A percentile compares a stretch with the other conserved stretches of the same genome.
phyloP scores from a whole-genome alignment of 208 protist species.

The Acanthamoeba triangularis region DNA sequence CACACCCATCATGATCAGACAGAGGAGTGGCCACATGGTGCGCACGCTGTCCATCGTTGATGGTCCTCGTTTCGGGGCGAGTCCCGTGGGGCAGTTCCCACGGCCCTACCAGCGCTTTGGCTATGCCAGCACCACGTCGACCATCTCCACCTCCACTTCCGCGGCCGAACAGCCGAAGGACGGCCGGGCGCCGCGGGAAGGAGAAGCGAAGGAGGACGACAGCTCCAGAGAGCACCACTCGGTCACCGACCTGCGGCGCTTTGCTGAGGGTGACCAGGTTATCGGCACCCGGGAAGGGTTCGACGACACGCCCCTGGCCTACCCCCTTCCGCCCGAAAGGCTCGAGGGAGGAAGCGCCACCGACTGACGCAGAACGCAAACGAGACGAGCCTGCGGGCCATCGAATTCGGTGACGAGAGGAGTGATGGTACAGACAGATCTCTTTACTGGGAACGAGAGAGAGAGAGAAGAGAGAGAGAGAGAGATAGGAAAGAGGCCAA shows the following conservation, averaged over 20 bases:
- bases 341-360: conserved; percentile 42
- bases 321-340: conserved; percentile 18
- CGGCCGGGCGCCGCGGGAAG: not conserved
- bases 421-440: not conserved
- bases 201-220: not conserved
- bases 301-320: conserved; percentile 18
- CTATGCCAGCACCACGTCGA: not conserved
- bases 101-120: not conserved
- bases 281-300: conserved; percentile 42
- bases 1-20: conserved; percentile 6
- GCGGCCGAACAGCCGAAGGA: no score
- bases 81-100: not conserved
- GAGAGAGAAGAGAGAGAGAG: not conserved
- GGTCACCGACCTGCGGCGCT: conserved; percentile 33
- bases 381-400: conserved; percentile 7
- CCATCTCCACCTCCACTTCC: not conserved
- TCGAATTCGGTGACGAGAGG: no score
- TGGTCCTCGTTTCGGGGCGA: not conserved
- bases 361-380: not conserved
- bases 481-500: not conserved
- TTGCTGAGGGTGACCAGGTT: conserved; percentile 4
- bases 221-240: not conserved
- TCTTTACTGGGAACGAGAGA: not conserved
- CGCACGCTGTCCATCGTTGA: conserved; percentile 14
- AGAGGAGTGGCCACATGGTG: conserved; percentile 23